These are phyloP conservation scores for Magnolia kwangsiensis DNA, from an alignment of 164 flowering plant genomes.

Conservation along the genomic window DNA sequence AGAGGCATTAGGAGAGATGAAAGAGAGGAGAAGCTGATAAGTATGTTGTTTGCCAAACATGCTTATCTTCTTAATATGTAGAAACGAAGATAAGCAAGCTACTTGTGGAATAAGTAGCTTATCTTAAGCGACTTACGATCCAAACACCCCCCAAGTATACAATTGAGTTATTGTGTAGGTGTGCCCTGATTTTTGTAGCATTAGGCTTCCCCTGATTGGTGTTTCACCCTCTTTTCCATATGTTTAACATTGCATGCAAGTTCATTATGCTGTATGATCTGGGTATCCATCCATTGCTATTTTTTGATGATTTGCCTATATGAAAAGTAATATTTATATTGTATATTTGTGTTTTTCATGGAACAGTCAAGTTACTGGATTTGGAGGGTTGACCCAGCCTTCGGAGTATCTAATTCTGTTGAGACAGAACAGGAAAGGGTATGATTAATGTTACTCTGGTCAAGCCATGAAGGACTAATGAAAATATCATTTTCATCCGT, in stretches of 20 bases:
- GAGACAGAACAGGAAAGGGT: constrained; percentile 52
- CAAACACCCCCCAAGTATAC: no score
- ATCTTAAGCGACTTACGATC: no score
- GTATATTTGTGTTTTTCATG: constrained; percentile 6
- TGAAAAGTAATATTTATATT: background rate
- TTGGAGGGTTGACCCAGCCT: constrained; percentile 63
- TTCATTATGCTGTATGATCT: background rate
- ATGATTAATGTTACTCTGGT: constrained; percentile 15
- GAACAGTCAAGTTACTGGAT: constrained; percentile 66
- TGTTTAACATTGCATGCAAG: background rate
- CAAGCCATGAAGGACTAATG: background rate
- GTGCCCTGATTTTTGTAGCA: background rate
- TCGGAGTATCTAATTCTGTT: constrained; percentile 23
- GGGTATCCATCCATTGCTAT: background rate
- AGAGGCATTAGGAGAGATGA: no score
- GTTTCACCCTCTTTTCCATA: background rate
- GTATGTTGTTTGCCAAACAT: no score
- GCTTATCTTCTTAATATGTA: no score
- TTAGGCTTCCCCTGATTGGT: background rate
- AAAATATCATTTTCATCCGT: no score
- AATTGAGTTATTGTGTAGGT: background rate
- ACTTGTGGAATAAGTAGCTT: no score
- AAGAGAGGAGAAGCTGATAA: no score
- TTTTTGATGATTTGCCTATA: background rate
- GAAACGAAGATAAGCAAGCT: no score